These are phyloP conservation scores for Echium plantagineum DNA, from an alignment of 257 asterid species.

Conservation along the genomic window DNA sequence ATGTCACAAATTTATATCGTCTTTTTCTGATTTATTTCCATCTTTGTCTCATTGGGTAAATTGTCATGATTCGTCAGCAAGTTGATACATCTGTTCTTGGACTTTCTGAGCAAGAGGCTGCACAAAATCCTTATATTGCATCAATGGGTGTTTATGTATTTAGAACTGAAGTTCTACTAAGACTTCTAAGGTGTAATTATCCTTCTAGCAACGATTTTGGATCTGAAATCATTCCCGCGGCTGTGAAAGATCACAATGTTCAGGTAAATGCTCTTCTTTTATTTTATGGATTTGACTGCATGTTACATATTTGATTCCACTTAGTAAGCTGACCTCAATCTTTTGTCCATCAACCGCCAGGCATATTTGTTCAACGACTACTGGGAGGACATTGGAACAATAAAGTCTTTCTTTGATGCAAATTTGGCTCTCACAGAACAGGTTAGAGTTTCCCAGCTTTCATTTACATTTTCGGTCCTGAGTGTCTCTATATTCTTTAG, in stretches of 20 bases:
- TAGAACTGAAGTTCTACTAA: constrained; percentile 60
- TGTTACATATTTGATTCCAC: neutral
- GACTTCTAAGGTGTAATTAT: constrained; percentile 47
- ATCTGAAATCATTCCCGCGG: constrained; percentile 89
- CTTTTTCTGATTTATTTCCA: neutral
- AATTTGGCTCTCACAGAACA: constrained; percentile 88
- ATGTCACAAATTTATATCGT: neutral
- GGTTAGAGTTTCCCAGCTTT: constrained; percentile 23
- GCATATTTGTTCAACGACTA: constrained; percentile 77
- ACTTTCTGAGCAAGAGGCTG: constrained; percentile 55
- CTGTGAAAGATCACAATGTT: constrained; percentile 72
- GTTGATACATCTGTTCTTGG: constrained; percentile 82
- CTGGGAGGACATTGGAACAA: constrained; percentile 97
- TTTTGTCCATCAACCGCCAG: constrained; percentile 24
- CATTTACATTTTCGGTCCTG: no score
- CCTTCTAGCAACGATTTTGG: constrained; percentile 92
- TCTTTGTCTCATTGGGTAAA: constrained; percentile 3
- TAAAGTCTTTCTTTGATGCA: constrained; percentile 81
- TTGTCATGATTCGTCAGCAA: constrained; percentile 42
- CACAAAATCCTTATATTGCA: constrained; percentile 62
- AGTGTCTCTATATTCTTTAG: no score
- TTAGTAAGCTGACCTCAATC: neutral
- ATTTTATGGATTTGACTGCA: no score
- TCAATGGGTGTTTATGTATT: constrained; percentile 96
- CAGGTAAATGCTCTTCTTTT: constrained; percentile 36